Percentiles rank a stretch among this genome's conserved stretches.
These are phyloP conservation scores for Psidium friedrichsthalianum DNA, from an alignment of 345 rosid genomes.

Conservation along the genomic window DNA sequence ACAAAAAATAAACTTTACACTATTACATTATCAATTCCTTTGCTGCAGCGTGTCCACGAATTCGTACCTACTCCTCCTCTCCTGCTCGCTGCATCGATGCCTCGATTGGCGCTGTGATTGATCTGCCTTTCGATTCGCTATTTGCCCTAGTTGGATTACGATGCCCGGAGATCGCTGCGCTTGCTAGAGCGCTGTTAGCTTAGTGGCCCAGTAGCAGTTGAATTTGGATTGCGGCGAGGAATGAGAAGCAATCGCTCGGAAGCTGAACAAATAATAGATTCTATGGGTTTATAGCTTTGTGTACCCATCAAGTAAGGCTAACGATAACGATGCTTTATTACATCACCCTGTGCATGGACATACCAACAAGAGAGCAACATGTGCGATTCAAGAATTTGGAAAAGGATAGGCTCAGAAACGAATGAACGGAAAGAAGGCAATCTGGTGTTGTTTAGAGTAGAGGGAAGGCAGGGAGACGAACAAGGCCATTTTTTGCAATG, in stretches of 20 bases:
- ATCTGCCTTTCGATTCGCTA: not conserved
- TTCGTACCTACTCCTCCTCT: constrained; percentile 24
- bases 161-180: not conserved
- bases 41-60: constrained; percentile 23
- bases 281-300: not conserved
- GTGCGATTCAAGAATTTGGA: not conserved
- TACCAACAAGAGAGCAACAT: not conserved
- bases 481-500: not conserved
- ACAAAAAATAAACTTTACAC: too few relatives aligned
- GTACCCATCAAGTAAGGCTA: not conserved
- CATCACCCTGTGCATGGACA: not conserved
- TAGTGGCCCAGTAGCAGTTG: not conserved
- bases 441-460: not conserved
- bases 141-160: not conserved
- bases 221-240: not conserved
- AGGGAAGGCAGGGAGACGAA: not conserved
- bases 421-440: not conserved
- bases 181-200: not conserved
- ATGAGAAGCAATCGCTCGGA: not conserved
- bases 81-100: not conserved
- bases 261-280: not conserved
- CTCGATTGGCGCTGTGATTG: not conserved
- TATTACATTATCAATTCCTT: too few relatives aligned
- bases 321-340: not conserved
- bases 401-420: too few relatives aligned